Evolutionary conservation across 2,329 filamentous ascomycete genomes (phyloP), one percentile per base, ranked within the genome.

Genomic region (Monilinia fructigena): DNA sequence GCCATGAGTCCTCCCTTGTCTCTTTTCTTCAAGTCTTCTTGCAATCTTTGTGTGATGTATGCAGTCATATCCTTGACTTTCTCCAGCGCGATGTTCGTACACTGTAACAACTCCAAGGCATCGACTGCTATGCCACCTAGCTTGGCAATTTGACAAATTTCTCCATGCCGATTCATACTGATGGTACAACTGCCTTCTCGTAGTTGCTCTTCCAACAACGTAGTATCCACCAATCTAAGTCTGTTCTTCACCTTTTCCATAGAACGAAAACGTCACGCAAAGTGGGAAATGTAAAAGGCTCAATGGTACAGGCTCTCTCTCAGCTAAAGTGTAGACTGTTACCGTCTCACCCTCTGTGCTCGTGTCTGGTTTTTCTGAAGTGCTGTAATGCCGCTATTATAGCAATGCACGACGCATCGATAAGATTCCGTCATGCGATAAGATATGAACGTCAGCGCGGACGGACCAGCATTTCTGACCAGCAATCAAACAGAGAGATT

Each of bases 271-370:
- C 0, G 93, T 96, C 55, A 97, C 84, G 75, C 93, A 96, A 65
- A 97, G 89, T 1, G 95, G 95, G 72, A 92, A 90, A 79, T 98
- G 95, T 70, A 97, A 85, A 82, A 97, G 92, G 73, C 91, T 93
- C 69, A 99, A 82, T 56, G 92, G 89, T 55, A 97, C 92, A 0
- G 94, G 94, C 70, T 97, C 93, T 70, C 95, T 85, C 80, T 99
- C 94, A 16, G 90, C 87, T 3, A 90, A 79, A 2, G 89, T 91
- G 79, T 94, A 96, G 54, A 98, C 86, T 1, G 90, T 96, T 70
- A 97, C 85, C 40, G 87, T 85, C 73, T 93, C 93, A 66, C 92
- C 92, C 73, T 93, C 89, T 45, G 97, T 91, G 72, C 88, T 89
- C 7, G 93, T 92, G 76, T 98, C 95, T 1, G 93, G 93, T 75